phyloP scores from a whole-genome alignment of 306 rosid species.

The Trifolium repens region DNA sequence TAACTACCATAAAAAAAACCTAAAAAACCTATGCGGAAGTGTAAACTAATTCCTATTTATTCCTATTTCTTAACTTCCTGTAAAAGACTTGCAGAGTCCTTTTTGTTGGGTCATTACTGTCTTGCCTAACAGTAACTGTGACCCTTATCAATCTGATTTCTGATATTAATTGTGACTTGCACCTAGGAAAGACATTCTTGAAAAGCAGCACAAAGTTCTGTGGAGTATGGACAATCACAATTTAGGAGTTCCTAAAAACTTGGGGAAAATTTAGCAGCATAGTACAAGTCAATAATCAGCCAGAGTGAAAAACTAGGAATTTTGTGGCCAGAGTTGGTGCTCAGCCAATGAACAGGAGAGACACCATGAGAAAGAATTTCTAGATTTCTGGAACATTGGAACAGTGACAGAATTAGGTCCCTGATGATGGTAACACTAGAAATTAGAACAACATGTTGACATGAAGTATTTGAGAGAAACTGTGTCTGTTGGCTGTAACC shows the following conservation, averaged over 20 bases:
- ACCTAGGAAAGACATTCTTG: neutral
- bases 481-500: neutral
- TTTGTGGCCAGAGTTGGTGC: neutral
- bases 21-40: neutral
- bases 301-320: neutral
- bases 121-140: neutral
- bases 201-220: conserved; percentile 23
- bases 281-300: conserved; percentile 14
- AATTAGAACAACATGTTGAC: conserved; percentile 4
- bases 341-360: conserved; percentile 8
- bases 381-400: neutral
- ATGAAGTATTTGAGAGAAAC: neutral
- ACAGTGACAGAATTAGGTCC: neutral
- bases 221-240: conserved; percentile 10
- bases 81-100: neutral
- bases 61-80: neutral
- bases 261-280: conserved; percentile 8
- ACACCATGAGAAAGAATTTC: conserved; percentile 1
- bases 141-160: conserved; percentile 1
- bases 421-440: neutral
- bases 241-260: conserved; percentile 21
- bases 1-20: neutral
- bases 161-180: conserved; percentile 5
- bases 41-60: neutral
- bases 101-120: neutral